Percentiles rank a stretch among this genome's conserved stretches.
phyloP scores from a whole-genome alignment of 306 rosid genomes.

The Astragalus glycyphyllos region DNA sequence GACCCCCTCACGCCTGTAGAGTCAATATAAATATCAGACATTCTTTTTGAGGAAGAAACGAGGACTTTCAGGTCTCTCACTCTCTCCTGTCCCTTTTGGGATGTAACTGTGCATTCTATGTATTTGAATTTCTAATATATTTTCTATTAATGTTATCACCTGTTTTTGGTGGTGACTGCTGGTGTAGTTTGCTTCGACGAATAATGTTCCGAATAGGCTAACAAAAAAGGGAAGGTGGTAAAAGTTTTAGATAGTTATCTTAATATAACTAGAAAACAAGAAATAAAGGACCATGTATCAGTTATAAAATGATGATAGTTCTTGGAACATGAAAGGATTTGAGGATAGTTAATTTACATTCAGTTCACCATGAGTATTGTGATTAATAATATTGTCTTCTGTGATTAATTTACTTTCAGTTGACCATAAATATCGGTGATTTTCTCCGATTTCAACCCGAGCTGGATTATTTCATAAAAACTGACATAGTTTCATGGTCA shows the following conservation, averaged over 20 bases:
- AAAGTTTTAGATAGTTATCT: not conserved
- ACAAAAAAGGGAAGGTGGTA: not conserved
- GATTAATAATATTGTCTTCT: conserved; percentile 18
- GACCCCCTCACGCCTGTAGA: conserved; percentile 12
- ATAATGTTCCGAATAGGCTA: not conserved
- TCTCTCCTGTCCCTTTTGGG: conserved; percentile 17
- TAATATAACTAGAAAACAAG: not conserved
- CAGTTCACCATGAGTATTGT: not conserved
- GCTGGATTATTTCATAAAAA: conserved; percentile 29
- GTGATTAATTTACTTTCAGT: conserved; percentile 14
- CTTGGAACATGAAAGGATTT: not conserved
- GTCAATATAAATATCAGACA: conserved; percentile 33
- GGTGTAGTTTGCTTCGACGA: not conserved
- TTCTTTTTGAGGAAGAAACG: conserved; percentile 42
- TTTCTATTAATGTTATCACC: conserved; percentile 2
- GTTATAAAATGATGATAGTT: not conserved
- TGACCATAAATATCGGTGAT: conserved; percentile 3
- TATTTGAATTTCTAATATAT: conserved; percentile 19
- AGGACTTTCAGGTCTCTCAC: conserved; percentile 51
- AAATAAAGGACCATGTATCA: not conserved
- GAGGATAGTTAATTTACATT: not conserved
- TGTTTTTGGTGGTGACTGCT: conserved; percentile 7
- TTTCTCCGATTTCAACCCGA: conserved; percentile 32
- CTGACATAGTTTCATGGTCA: conserved; percentile 1
- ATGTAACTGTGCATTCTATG: conserved; percentile 13